Percentiles rank a stretch among this genome's conserved stretches.
phyloP scores from a whole-genome alignment of 805 yeast genomes.

The Ogataea thermomethanolica region DNA sequence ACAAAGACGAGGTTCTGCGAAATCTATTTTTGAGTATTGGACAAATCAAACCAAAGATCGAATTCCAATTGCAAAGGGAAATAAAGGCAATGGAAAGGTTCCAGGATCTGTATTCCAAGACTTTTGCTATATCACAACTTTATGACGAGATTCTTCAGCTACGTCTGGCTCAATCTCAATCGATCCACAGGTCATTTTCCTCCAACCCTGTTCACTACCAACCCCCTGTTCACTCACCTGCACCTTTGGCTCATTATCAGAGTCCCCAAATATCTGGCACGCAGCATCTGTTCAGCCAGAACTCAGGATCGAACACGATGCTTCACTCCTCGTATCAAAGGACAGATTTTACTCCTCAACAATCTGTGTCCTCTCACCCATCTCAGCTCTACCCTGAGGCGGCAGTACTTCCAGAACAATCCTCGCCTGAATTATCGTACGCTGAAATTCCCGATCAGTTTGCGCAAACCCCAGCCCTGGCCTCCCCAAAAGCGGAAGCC shows the following conservation, averaged over 20 bases:
- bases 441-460: neutral
- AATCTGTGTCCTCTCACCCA: constrained; percentile 12
- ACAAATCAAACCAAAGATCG: constrained; percentile 65
- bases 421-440: neutral
- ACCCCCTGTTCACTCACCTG: neutral
- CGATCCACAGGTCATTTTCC: neutral
- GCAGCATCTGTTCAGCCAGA: neutral
- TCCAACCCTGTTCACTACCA: neutral
- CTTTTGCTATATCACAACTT: constrained; percentile 69
- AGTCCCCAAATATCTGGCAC: neutral
- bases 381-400: constrained; percentile 15
- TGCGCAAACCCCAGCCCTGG: neutral
- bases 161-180: constrained; percentile 34
- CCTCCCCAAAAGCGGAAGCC: constrained; percentile 3
- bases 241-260: neutral
- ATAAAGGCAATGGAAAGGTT: constrained; percentile 60
- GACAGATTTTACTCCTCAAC: neutral
- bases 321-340: constrained; percentile 17
- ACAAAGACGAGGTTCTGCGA: constrained; percentile 48
- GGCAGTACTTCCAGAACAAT: constrained; percentile 2
- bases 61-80: constrained; percentile 53
- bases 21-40: constrained; percentile 58
- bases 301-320: constrained; percentile 6
- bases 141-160: constrained; percentile 73
- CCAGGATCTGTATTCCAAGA: constrained; percentile 72